Evolutionary conservation across 148 eudicot species (phyloP), one percentile per base, ranked within the genome.

Genomic region (Cornus controversa): DNA sequence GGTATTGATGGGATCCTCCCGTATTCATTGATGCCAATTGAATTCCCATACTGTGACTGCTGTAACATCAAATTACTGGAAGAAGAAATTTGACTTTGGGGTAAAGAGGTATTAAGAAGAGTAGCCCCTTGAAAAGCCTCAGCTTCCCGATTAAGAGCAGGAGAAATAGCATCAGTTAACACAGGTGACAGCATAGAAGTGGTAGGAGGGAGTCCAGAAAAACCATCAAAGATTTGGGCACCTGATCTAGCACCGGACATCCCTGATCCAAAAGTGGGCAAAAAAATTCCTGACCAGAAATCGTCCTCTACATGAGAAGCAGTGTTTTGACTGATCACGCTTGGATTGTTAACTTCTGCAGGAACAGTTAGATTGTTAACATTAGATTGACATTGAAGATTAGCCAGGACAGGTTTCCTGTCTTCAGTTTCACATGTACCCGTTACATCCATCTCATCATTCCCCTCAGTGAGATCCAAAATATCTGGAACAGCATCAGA

Each of bases 381-480:
- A 53, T 50, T 54, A 75, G 84, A 72, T 63, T 70, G 83, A 79
- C 28, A 70, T 70, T 75, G 85, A 77, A 72, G 42, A 74, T 76
- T 83, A 69, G 62, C 78, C 23, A 75, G 70, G 45, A 82, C 53
- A 26, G 91, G 93, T 78, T 95, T 95, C 53, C 36, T 57, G 40
- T 93, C 97, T 67, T 79, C 80, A 60, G 76, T 78, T 80, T 78
- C 91, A 64, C 50, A 18, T 50, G 57, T 23, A 72, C 67, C 72
- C n/a, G 23, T 72, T 53, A 67, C 77, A 76, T 84, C 87, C 89
- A 88, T 88, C 71, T 64, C 84, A 77, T 88, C 88, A 80, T 88
- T 90, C 42, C 67, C 89, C 78, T 82, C 85, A 13, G 97, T 96
- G 60, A 96, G 96, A 83, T 96, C 99, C 74, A 80, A 69, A n/a